Evolutionary conservation across 2,329 filamentous ascomycete genomes (phyloP), one percentile per base, ranked within the genome.

Genomic region (Tolypocladium album): DNA sequence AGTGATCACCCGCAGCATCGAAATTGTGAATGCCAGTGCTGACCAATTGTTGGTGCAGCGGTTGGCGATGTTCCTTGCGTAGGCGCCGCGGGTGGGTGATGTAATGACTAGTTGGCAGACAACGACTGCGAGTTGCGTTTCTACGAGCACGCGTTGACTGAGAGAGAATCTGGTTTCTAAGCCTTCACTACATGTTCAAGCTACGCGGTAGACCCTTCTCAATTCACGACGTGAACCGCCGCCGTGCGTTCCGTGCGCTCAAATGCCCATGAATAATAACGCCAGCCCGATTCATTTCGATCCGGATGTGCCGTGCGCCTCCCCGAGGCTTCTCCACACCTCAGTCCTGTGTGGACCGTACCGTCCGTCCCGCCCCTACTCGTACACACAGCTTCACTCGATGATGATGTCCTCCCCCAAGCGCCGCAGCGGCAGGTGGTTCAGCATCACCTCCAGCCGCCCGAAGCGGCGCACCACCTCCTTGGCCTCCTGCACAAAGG

Each of bases 351-450:
- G 40, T n/a, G 8, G 40, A 43, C 40, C 20, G 17, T 43, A 20
- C 3, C 27, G 27, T 31, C 40, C 40, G 40, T 11, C 36, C 36
- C 40, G 22, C 11, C 43, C 9, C 15, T 12, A 45, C 27, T 31
- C 27, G n/a, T n/a, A n/a, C n/a, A n/a, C n/a, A n/a, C n/a, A n/a
- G n/a, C n/a, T n/a, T n/a, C n/a, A 73, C 63, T 72, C 70, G 59
- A 74, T 70, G 8, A 72, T 61, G 39, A 74, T 67, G 52, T 73
- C 69, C 53, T 69, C 63, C 6, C 71, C 71, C 11, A 74, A 58
- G 5, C 70, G 66, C 47, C 71, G 64, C 50, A 74, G 60, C 20
- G 71, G 71, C 55, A 74, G 52, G 38, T 68, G 66, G 27, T 68
- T 68, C 1, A 74, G 65, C 67, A 74, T 64, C 34, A 61, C 69